A percentile compares a stretch with the other conserved stretches of the same genome.
phyloP scores from a whole-genome alignment of 2,329 filamentous ascomycete species.

The Ceratocystis colombiana region DNA sequence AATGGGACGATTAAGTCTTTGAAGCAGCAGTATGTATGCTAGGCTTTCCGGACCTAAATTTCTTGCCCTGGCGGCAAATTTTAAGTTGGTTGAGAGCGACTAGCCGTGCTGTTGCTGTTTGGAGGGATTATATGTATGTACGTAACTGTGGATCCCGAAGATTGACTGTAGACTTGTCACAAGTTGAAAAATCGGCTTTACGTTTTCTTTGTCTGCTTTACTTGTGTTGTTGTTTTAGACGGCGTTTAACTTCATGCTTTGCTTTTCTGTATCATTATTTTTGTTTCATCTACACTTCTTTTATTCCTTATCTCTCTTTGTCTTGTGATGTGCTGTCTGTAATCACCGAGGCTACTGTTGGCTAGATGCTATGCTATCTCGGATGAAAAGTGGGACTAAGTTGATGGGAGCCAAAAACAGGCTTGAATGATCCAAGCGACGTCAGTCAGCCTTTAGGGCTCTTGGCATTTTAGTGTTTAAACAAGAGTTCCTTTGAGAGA shows the following conservation, averaged over 20 bases:
- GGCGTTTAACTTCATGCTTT: constrained; percentile 4
- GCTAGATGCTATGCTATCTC: neutral
- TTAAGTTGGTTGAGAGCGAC: neutral
- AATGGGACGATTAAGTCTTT: constrained; percentile 67
- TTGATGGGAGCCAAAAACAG: neutral
- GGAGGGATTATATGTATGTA: neutral
- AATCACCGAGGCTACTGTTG: neutral
- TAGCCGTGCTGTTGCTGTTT: neutral
- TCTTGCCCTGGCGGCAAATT: neutral
- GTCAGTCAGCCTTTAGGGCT: neutral
- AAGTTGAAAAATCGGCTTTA: neutral
- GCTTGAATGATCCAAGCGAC: neutral
- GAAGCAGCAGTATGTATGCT: neutral
- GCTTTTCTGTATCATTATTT: neutral
- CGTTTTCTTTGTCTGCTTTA: neutral
- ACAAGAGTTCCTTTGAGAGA: too few relatives aligned
- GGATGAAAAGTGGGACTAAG: constrained; percentile 1
- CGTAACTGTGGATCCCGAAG: neutral
- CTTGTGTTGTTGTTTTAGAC: neutral
- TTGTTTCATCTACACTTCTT: neutral
- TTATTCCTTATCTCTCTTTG: neutral
- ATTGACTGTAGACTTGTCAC: neutral
- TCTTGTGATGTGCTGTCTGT: neutral
- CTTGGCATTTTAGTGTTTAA: neutral
- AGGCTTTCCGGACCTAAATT: too few relatives aligned